Evolutionary conservation across 148 eudicot genomes (phyloP), one percentile per base, ranked within the genome.

Genomic region (Salicornia ramosissima): DNA sequence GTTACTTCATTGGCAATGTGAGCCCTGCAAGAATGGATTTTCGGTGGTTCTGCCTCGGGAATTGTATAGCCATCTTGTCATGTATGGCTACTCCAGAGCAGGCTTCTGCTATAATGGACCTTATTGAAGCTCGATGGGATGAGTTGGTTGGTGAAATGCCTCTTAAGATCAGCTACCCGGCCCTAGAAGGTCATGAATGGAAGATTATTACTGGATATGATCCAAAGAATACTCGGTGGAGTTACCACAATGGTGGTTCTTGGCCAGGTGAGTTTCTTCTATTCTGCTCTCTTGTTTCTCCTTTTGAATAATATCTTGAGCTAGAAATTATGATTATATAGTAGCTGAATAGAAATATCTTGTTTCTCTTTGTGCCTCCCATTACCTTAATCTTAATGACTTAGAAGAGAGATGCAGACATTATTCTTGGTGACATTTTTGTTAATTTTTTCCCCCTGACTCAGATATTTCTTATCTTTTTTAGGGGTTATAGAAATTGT

Each of bases 131-230:
- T 24, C 85, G 94, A 0, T 91, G 97, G 97, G 78, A 85, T 69
- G 97, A 91, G 64, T 71, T 91, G 6, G 87, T 91, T 8, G 97
- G 97, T 28, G 97, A 91, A 73, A 91, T 91, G 97, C 97, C 97
- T 24, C 75, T 91, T 71, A 91, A 91, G 81, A 85, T 91, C 68
- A 77, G 84, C 66, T 91, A 88, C 71, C 97, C 97, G 2, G 91
- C 97, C 2, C 81, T 91, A 57, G 94, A 88, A 72, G 83, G 84
- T 64, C 91, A 91, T 64, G 94, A 91, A 30, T 88, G 97, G 97
- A 83, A 85, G 74, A 91, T 91, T 33, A 82, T 86, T 14, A 88
- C 95, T 2, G 95, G 95, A 2, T 88, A 86, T 69, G 90, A 88
- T 75, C 88, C 95, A 0, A 88, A 88, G 66, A 88, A 88, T 63